Evolutionary conservation across 345 rosid species (phyloP), one percentile per base, ranked within the genome.

Genomic region (Eucalyptus victrix): DNA sequence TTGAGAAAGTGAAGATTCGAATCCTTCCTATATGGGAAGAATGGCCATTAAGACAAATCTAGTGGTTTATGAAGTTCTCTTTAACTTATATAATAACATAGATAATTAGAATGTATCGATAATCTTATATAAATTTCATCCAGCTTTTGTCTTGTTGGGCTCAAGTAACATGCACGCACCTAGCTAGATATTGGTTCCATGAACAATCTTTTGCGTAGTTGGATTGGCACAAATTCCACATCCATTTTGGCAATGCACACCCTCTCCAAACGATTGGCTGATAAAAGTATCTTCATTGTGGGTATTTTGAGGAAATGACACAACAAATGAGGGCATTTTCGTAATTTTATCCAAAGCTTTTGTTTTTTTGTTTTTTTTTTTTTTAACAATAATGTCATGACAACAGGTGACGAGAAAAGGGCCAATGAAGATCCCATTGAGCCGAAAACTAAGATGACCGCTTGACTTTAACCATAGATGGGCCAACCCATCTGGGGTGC

Each of bases 1-100:
- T 18, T 19, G 4, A 53, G 9, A 53, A 53, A 3, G 24, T 53
- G 0, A 53, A 53, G 0, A 7, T 53, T 53, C 5, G 0, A 53
- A 53, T 4, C 2, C 2, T 3, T 21, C 0, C 0, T 53, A 53
- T 2, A 2, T 53, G 10, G 2, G 5, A 53, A 19, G 5, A 0
- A 19, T 53, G 56, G 56, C 2, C 5, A 53, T 0, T 3, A 7
- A 7, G 0, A 53, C 2, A 53, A 53, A 53, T 0, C 2, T 1
- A 19, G 2, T 4, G 26, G 0, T 53, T 53, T 21, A 56, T 0
- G 1, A 56, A 0, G 2, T 56, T 56, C 6, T 56, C 30, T 56
- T 56, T 10, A 10, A 23, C 62, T 24, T 24, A 24, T 24, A 56
- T 56, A 24, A 56, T 10, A 24, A 26, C 1, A 24, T 56, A 56